Evolutionary conservation across 805 yeast species (phyloP).

Genomic region (Candida ficus): DNA sequence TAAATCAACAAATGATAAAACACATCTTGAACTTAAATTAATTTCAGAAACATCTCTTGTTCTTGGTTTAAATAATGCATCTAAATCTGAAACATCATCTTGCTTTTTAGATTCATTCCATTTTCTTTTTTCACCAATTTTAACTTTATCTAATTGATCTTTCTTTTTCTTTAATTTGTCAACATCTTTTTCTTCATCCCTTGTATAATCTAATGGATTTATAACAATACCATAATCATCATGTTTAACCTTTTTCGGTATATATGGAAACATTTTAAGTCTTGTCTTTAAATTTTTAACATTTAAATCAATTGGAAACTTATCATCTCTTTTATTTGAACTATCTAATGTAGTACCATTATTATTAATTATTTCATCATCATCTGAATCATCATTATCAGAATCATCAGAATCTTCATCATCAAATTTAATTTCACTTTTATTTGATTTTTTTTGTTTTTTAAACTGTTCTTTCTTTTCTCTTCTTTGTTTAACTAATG

Average conservation of each 20-base stretch:
- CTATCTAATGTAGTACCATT: constrained; percentile 8
- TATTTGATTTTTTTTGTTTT: constrained; percentile 28
- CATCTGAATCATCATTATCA: constrained; percentile 15
- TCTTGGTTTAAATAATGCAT: constrained; percentile 48
- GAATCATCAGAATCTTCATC: constrained; percentile 24
- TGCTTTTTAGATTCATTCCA: constrained; percentile 37
- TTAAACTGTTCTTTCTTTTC: constrained; percentile 29
- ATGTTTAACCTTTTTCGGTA: constrained; percentile 48
- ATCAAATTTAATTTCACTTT: constrained; percentile 22
- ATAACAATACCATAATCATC: constrained; percentile 90
- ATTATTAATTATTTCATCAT: constrained; percentile 20
- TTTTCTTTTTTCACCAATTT: constrained; percentile 30
- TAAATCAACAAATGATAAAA: constrained; percentile 70
- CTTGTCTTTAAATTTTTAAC: constrained; percentile 25
- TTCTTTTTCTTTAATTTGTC: constrained; percentile 25
- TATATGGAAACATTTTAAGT: constrained; percentile 71
- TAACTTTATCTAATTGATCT: constrained; percentile 19
- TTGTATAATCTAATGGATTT: constrained; percentile 55
- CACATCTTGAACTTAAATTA: constrained; percentile 57
- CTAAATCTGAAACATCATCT: constrained; percentile 48
- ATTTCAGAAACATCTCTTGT: constrained; percentile 31
- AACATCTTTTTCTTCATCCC: constrained; percentile 42
- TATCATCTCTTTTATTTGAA: constrained; percentile 23
- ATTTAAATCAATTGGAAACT: constrained; percentile 29
- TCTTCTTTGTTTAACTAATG: constrained; percentile 41